Conservation (phyloP, 257 asterid genomes). For the Forsythia viridissima region DNA sequence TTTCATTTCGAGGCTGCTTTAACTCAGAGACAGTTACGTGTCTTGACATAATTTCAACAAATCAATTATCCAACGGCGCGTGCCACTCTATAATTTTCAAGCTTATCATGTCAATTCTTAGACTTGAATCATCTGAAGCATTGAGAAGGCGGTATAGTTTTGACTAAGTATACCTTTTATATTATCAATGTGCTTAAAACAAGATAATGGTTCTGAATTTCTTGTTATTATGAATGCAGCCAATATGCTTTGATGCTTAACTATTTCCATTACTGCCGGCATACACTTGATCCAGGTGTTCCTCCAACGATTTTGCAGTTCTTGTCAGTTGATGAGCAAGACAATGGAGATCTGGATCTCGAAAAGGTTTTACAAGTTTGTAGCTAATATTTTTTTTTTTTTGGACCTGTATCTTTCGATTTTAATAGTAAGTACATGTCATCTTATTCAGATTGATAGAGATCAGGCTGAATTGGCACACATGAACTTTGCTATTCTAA, state of each 20-base stretch:
- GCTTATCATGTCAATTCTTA: constrained; percentile 79
- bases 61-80: constrained; percentile 79
- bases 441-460: constrained; percentile 63
- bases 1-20: constrained; percentile 67
- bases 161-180: constrained; percentile 10
- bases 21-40: constrained; percentile 69
- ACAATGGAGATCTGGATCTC: constrained; percentile 71
- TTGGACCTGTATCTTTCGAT: not conserved
- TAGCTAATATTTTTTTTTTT: constrained; percentile 14
- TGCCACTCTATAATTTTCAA: constrained; percentile 90
- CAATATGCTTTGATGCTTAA: constrained; percentile 95
- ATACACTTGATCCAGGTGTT: constrained; percentile 86
- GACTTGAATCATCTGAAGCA: constrained; percentile 91
- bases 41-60: constrained; percentile 76
- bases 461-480: constrained; percentile 86
- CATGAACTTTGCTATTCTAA: constrained; percentile 70
- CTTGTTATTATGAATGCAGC: constrained; percentile 49
- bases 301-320: constrained; percentile 71
- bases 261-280: constrained; percentile 93
- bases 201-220: constrained; percentile 25
- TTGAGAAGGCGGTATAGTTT: constrained; percentile 81
- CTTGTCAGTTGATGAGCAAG: constrained; percentile 73
- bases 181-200: constrained; percentile 20
- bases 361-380: constrained; percentile 62
- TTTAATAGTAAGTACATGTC: constrained; percentile 11